phyloP scores from a whole-genome alignment of 2,329 filamentous ascomycete genomes.

The Aphanocladium album region DNA sequence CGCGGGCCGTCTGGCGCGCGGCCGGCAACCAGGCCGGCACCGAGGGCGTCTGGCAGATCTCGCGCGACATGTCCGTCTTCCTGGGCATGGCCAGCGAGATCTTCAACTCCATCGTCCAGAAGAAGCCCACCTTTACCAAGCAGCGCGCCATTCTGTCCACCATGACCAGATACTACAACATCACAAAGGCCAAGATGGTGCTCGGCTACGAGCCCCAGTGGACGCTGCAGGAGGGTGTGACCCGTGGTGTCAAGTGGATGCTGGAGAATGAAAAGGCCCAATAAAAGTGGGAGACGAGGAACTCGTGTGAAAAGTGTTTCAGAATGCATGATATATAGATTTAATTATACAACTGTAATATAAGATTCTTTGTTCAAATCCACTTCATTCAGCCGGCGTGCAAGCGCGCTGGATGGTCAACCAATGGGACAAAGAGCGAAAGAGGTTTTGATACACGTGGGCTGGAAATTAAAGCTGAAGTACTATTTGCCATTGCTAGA shows the following conservation, averaged over 20 bases:
- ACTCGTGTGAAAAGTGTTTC: neutral
- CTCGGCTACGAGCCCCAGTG: constrained; percentile 67
- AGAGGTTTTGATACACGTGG: too few species aligned
- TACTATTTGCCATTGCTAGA: too few species aligned
- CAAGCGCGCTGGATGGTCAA: too few species aligned
- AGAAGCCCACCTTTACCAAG: constrained; percentile 53
- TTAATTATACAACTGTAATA: neutral
- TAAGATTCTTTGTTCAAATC: neutral
- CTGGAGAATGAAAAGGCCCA: constrained; percentile 42
- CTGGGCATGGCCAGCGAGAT: constrained; percentile 52
- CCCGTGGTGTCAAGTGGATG: constrained; percentile 49
- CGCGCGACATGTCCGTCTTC: constrained; percentile 45
- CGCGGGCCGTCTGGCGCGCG: constrained; percentile 68
- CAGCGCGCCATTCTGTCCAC: constrained; percentile 61
- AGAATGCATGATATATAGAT: neutral
- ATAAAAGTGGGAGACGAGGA: neutral
- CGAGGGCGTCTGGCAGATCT: constrained; percentile 51
- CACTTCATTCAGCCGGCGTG: neutral
- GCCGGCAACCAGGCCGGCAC: constrained; percentile 50
- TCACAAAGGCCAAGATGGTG: constrained; percentile 66
- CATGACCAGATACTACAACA: constrained; percentile 75
- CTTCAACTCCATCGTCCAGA: constrained; percentile 43
- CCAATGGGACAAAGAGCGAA: too few species aligned
- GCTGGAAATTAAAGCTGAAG: too few species aligned
- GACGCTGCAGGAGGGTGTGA: constrained; percentile 59